Evolutionary conservation across 441 rosid genomes (phyloP), one percentile per base, ranked within the genome.

Genomic region (Euphorbia schlechtendalii): DNA sequence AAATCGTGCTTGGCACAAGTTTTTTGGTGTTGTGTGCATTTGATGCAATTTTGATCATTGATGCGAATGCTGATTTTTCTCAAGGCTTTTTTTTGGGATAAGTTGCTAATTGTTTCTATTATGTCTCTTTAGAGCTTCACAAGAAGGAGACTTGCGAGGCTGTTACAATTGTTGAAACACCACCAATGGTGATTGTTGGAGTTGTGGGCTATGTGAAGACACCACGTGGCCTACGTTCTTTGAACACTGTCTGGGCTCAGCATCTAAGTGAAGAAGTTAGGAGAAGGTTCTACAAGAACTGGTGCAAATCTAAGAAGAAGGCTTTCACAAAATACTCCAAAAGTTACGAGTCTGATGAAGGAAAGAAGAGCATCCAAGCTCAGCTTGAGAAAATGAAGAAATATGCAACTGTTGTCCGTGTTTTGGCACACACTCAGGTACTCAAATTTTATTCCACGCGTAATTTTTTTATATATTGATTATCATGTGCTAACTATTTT

Each of bases 121-220:
- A 22, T 40, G 66, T 24, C 60, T 21, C 17, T 64, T 27, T 46
- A 90, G 96, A 91, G 82, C 92, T 91, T 69, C 98, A 89, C 88
- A 91, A 91, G 87, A 91, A 89, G 80, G 96, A 91, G 80, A 87
- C 98, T 1, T 89, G 96, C 52, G 98, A 91, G 70, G 92, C 98
- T 45, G 98, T 91, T 30, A 91, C 97, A 7, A 71, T 91, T 27
- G 55, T 91, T 64, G 97, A 91, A 72, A 84, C 96, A 49, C 97
- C 97, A 18, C 90, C 96, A 22, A 86, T 90, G 89, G 86, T 90
- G 13, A 80, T 84, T 56, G 92, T 91, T 71, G 98, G 98, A 54
- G 86, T 91, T 66, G 96, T 91, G 56, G 96, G 90, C 9, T 87
- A 89, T 28, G 81, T 91, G 60, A 85, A 84, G 75, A 89, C 98